These are phyloP conservation scores for Berberis vulgaris DNA, from an alignment of 164 flowering plant genomes.

Conservation along the genomic window DNA sequence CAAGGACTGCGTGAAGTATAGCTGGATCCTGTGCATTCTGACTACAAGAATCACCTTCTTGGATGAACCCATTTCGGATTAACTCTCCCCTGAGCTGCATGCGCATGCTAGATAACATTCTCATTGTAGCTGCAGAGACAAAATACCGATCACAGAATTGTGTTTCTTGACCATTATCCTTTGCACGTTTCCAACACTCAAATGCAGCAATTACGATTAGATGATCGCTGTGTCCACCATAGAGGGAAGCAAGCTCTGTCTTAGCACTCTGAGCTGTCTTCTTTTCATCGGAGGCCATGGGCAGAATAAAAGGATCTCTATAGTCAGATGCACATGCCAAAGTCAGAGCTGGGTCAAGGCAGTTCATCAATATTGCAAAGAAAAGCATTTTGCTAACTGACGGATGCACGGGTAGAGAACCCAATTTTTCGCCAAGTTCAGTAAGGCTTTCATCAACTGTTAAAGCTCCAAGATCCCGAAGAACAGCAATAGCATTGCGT, in stretches of 20 bases:
- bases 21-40: conserved; percentile 74
- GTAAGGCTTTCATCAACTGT: conserved; percentile 66
- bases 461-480: conserved; percentile 89
- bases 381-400: conserved; percentile 87
- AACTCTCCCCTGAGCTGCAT: conserved; percentile 68
- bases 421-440: conserved; percentile 75
- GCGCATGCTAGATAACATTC: conserved; percentile 66
- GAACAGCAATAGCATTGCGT: conserved; percentile 63
- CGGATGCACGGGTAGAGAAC: conserved; percentile 86
- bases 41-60: conserved; percentile 54
- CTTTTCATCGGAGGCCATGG: conserved; percentile 58
- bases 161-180: conserved; percentile 45
- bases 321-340: conserved; percentile 84
- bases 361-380: conserved; percentile 74
- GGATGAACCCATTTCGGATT: conserved; percentile 49
- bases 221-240: conserved; percentile 85
- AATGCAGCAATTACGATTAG: conserved; percentile 76
- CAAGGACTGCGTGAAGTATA: conserved; percentile 75
- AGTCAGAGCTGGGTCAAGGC: conserved; percentile 94
- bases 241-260: conserved; percentile 60
- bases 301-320: conserved; percentile 71
- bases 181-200: conserved; percentile 83
- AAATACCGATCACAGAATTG: conserved; percentile 66
- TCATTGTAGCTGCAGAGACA: conserved; percentile 61
- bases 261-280: conserved; percentile 62